A percentile compares a stretch with the other conserved stretches of the same genome.
Evolutionary conservation across 1,284 basidiomycete species (phyloP).

Genomic region (Sporisorium graminicola): DNA sequence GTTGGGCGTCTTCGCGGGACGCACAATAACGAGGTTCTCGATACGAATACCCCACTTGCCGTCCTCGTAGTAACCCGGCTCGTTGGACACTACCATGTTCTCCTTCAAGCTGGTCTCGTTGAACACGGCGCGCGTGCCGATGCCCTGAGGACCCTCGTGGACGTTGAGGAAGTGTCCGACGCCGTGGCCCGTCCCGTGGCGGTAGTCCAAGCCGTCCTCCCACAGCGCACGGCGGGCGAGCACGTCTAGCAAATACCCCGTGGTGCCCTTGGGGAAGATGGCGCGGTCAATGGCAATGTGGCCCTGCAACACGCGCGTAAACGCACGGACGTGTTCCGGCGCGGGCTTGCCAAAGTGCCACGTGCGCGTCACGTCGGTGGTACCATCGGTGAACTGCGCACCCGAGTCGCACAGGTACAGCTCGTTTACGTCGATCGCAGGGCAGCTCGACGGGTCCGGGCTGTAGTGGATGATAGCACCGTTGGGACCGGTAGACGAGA

Average conservation of each 20-base stretch:
- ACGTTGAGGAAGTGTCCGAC: constrained; percentile 67
- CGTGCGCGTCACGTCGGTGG: constrained; percentile 88
- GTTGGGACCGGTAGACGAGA: constrained; percentile 88
- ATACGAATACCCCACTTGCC: constrained; percentile 93
- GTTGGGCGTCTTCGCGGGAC: constrained; percentile 75
- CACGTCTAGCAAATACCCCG: constrained; percentile 82
- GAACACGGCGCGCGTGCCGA: constrained; percentile 65
- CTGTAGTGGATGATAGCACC: constrained; percentile 95
- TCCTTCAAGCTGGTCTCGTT: constrained; percentile 68
- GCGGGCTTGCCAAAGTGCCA: constrained; percentile 91
- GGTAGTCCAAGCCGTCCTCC: constrained; percentile 85
- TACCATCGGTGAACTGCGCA: constrained; percentile 89
- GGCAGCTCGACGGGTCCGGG: constrained; percentile 81
- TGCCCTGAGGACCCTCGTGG: constrained; percentile 68
- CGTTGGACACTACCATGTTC: constrained; percentile 67
- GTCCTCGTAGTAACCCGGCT: constrained; percentile 94
- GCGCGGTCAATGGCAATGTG: constrained; percentile 91
- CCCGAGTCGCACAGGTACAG: constrained; percentile 96
- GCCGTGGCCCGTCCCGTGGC: constrained; percentile 70
- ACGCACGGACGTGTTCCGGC: constrained; percentile 84
- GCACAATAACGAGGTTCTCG: constrained; percentile 75
- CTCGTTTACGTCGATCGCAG: constrained; percentile 74
- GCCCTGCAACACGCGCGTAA: constrained; percentile 94
- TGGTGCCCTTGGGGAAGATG: constrained; percentile 88
- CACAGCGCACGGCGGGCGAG: constrained; percentile 87